phyloP scores from a whole-genome alignment of 352 stramenopile genomes.

The Globisporangium orthogonon region DNA sequence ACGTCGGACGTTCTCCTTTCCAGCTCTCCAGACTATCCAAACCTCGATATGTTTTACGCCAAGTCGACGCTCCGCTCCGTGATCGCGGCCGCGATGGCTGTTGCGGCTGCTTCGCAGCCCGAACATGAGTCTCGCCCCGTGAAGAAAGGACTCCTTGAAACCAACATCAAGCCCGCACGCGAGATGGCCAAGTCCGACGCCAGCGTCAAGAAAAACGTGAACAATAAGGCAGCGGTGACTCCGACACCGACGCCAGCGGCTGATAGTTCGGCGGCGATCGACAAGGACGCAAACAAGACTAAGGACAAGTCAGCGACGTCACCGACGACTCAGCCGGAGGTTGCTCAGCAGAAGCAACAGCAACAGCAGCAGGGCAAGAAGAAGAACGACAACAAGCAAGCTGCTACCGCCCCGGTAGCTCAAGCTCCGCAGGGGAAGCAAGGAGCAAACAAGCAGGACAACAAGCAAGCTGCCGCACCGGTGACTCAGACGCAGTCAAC shows the following conservation, averaged over 20 bases:
- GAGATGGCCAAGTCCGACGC: constrained; percentile 4
- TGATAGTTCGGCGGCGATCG: neutral
- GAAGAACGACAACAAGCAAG: constrained; percentile 1
- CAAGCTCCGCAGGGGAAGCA: neutral
- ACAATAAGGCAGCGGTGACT: constrained; percentile 2
- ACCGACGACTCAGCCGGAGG: neutral
- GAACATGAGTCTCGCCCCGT: neutral
- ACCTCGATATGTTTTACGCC: constrained; percentile 9
- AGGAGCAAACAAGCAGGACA: constrained; percentile 5
- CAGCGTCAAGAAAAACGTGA: constrained; percentile 1
- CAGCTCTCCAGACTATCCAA: neutral
- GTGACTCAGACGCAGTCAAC: neutral
- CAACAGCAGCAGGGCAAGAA: constrained; percentile 1
- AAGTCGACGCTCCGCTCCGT: constrained; percentile 11
- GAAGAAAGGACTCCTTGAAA: constrained; percentile 10
- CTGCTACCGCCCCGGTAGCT: neutral
- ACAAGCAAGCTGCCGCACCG: constrained; percentile 3
- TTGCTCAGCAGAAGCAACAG: too few relatives aligned
- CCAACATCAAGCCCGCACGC: constrained; percentile 8
- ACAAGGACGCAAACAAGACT: neutral
- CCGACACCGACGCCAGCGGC: neutral
- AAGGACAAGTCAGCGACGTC: neutral
- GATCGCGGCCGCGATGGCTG: constrained; percentile 6
- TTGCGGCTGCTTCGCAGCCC: constrained; percentile 4
- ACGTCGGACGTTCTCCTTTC: neutral